Conservation (phyloP, 2,329 filamentous ascomycete genomes). For the Hypoxylon sp. region DNA sequence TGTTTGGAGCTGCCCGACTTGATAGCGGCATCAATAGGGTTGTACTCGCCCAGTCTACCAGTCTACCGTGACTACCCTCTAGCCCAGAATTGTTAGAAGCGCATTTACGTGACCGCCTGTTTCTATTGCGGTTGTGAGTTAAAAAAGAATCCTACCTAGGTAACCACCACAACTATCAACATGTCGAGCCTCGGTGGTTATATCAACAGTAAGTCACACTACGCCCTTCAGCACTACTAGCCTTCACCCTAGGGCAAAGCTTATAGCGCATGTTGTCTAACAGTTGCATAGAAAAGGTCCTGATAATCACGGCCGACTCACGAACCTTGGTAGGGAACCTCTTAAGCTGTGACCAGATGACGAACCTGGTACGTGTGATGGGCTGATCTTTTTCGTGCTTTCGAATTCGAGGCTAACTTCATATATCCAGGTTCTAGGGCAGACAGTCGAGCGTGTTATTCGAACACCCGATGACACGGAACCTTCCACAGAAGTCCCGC, state of each 20-base stretch:
- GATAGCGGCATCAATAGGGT: constrained; percentile 13
- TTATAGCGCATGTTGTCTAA: constrained; percentile 51
- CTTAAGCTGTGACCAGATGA: constrained; percentile 88
- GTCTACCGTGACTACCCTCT: neutral
- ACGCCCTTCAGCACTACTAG: neutral
- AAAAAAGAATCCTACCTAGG: neutral
- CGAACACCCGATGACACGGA: constrained; percentile 87
- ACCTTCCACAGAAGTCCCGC: constrained; percentile 82
- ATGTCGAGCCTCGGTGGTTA: constrained; percentile 55
- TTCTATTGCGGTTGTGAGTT: neutral
- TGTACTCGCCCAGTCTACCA: neutral
- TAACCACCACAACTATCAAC: constrained; percentile 26
- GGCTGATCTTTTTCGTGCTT: neutral
- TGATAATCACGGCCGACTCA: constrained; percentile 92
- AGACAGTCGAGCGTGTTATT: constrained; percentile 91
- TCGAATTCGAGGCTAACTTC: constrained; percentile 8
- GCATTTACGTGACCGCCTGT: neutral
- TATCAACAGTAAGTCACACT: constrained; percentile 52
- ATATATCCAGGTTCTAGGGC: constrained; percentile 75
- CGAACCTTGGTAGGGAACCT: constrained; percentile 88
- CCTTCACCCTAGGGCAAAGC: constrained; percentile 25
- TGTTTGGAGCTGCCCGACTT: constrained; percentile 28
- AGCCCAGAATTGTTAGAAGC: neutral
- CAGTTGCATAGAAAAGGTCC: constrained; percentile 81
- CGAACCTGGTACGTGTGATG: constrained; percentile 77